These are phyloP conservation scores for Schwanniomyces pseudopolymorphus DNA, from an alignment of 805 yeast genomes.

Conservation along the genomic window DNA sequence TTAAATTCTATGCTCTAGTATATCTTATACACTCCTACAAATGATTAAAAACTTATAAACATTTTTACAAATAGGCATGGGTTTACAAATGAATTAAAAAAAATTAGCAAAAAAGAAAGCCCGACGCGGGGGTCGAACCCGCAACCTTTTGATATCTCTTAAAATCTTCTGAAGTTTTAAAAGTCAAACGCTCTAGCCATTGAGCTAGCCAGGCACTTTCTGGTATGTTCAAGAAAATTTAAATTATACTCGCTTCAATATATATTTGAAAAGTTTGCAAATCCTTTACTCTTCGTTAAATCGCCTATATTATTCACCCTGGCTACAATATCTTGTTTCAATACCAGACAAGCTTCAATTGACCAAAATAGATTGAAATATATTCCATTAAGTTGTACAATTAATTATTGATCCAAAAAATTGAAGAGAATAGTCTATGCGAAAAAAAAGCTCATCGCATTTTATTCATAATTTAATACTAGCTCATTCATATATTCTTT, in stretches of 20 bases:
- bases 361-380: neutral
- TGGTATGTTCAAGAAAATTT: neutral
- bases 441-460: slow-evolving; percentile 3
- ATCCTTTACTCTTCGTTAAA: too few species aligned
- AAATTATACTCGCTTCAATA: neutral
- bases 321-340: too few species aligned
- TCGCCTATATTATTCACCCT: too few species aligned
- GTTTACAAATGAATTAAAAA: neutral
- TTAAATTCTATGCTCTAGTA: too few species aligned
- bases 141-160: slow-evolving; percentile 2
- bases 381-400: neutral
- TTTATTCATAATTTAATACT: neutral
- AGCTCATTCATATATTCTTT: neutral
- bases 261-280: too few species aligned
- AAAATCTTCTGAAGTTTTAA: neutral
- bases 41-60: too few species aligned
- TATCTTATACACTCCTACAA: too few species aligned
- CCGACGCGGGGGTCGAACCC: slow-evolving; percentile 5
- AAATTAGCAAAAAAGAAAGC: neutral
- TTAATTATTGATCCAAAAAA: neutral
- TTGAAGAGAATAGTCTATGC: neutral
- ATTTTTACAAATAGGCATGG: too few species aligned
- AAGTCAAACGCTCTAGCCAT: slow-evolving; percentile 5
- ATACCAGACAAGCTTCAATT: too few species aligned
- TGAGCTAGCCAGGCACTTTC: slow-evolving; percentile 4